A percentile compares a stretch with the other conserved stretches of the same genome.
These are phyloP conservation scores for Castanea crenata DNA, from an alignment of 306 rosid species.

Conservation along the genomic window DNA sequence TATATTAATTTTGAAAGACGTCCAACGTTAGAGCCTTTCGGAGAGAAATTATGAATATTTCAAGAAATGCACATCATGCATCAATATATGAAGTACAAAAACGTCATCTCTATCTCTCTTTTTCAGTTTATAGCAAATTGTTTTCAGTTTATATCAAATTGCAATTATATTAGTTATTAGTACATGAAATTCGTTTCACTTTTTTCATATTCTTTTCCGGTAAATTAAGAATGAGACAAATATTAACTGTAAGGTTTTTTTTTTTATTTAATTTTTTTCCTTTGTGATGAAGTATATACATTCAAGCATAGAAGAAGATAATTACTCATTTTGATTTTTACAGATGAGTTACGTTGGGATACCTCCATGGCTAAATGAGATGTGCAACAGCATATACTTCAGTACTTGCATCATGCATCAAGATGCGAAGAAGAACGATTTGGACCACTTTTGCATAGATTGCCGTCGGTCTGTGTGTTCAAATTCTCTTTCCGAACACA, in stretches of 20 bases:
- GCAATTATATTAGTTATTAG: not conserved
- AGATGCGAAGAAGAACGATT: conserved; percentile 15
- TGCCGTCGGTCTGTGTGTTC: conserved; percentile 21
- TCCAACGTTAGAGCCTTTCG: not conserved
- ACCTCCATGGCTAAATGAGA: conserved; percentile 26
- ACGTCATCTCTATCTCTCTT: not conserved
- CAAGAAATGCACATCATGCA: conserved; percentile 1
- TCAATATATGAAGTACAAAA: conserved; percentile 7
- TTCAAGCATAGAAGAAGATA: not conserved
- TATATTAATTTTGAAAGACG: not conserved
- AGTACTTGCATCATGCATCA: conserved; percentile 9
- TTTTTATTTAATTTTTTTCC: not conserved
- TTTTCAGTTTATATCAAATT: not conserved
- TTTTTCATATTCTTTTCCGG: not conserved
- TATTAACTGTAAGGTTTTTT: too few relatives aligned
- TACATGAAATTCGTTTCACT: not conserved
- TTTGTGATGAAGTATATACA: not conserved
- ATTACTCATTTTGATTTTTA: not conserved
- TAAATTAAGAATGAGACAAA: too few relatives aligned
- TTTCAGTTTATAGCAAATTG: not conserved
- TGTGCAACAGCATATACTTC: conserved; percentile 20
- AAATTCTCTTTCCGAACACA: conserved; percentile 23
- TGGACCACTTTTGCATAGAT: conserved; percentile 28
- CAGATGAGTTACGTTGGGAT: conserved; percentile 13
- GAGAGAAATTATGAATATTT: not conserved